Evolutionary conservation across 306 rosid genomes (phyloP), one percentile per base, ranked within the genome.

Genomic region (Castanea crenata): DNA sequence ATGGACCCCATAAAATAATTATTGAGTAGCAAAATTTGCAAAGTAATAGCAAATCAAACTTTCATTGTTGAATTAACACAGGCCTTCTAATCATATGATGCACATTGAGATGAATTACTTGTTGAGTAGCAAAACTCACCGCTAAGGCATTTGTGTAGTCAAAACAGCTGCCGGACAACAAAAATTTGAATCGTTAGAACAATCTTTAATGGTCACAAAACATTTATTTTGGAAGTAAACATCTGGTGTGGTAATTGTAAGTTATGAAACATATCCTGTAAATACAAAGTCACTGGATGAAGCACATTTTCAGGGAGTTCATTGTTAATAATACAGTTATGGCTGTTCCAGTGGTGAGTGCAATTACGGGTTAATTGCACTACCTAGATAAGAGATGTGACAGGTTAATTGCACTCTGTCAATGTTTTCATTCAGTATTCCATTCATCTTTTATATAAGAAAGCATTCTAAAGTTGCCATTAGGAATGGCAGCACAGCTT

Each of bases 71-170:
- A 19, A 80, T 41, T 54, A 20, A 64, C 71, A 55, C 10, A 25
- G 21, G 55, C n/a, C 21, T 18, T 55, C 46, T 55, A 59, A 46
- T 54, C 64, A 54, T 32, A 34, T 61, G 19, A 74, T 25, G 71
- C 69, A 44, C 68, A 58, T 55, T 56, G 58, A 62, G 79, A 78
- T 55, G 78, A 67, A 44, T 71, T 31, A 64, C 58, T 15, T 74
- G 25, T 78, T 59, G 41, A 44, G 76, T 55, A 21, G 38, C 73
- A 81, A 41, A 69, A 86, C 99, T 89, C 78, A 92, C 99, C 52
- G 99, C 99, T 89, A 94, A 90, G 74, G 77, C 99, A 80, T 94
- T 94, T 44, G 99, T 92, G 74, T 94, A 92, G 89, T 94, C 99
- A 65, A 94, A 94, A 82, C 99, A 94, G 86, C 97, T 94, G 99